Conservation (phyloP, 129 eudicot species). For the Artemisia tridentata region DNA sequence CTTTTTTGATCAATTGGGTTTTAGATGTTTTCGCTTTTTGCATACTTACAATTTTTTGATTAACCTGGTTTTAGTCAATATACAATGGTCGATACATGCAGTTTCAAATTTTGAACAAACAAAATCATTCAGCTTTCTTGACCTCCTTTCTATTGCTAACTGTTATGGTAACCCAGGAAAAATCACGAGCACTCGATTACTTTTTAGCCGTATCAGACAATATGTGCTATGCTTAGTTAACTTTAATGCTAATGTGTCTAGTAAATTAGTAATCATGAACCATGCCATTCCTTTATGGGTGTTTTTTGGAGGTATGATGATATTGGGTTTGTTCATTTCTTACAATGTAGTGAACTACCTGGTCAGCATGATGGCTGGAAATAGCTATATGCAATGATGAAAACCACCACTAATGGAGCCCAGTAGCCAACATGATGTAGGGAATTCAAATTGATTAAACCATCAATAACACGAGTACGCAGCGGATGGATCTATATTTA, state of each 20-base stretch:
- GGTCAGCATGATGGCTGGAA: no score
- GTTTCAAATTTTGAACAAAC: neutral
- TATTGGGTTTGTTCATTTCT: no score
- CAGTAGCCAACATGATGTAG: no score
- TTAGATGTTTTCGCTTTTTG: constrained; percentile 12
- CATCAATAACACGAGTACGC: no score
- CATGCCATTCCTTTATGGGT: neutral
- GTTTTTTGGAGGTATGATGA: neutral
- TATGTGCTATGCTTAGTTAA: constrained; percentile 14
- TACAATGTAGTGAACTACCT: no score
- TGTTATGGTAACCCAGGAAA: no score
- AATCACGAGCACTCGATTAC: neutral
- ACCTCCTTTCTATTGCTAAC: neutral
- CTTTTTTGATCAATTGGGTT: constrained; percentile 4
- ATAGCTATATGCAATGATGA: no score
- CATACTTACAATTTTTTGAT: constrained; percentile 5
- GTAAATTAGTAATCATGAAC: neutral
- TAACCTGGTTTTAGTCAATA: neutral
- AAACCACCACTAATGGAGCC: no score
- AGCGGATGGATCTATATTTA: no score
- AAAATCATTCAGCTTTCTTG: constrained; percentile 1
- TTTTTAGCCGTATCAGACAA: neutral
- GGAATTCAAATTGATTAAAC: no score
- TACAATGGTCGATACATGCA: neutral
- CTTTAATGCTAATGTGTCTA: neutral